Percentiles rank a stretch among this genome's conserved stretches.
These are phyloP conservation scores for Alnus glutinosa DNA, from an alignment of 306 rosid genomes.

Conservation along the genomic window DNA sequence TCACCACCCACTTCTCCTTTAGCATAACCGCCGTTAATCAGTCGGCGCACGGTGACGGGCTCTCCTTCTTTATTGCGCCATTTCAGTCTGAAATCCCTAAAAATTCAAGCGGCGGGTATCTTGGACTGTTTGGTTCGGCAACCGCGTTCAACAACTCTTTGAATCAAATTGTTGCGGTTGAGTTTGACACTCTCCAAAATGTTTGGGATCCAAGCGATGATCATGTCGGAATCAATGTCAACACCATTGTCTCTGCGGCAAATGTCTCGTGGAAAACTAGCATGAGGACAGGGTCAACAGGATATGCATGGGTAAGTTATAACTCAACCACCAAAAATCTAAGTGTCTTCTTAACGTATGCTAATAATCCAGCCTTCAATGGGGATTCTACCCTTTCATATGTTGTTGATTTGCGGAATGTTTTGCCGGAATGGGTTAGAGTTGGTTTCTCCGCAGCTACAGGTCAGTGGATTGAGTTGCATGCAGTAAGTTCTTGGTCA, in stretches of 20 bases:
- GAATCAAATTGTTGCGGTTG: slow-evolving; percentile 66
- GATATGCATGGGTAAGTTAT: slow-evolving; percentile 67
- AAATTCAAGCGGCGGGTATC: slow-evolving; percentile 56
- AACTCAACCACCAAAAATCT: slow-evolving; percentile 56
- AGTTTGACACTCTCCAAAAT: slow-evolving; percentile 53
- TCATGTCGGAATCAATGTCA: slow-evolving; percentile 70
- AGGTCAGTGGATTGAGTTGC: slow-evolving; percentile 51
- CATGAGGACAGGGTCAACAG: slow-evolving; percentile 50
- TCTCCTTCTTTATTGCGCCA: slow-evolving; percentile 67
- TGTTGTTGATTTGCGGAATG: slow-evolving; percentile 51
- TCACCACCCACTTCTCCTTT: slow-evolving; percentile 77
- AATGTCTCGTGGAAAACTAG: slow-evolving; percentile 42
- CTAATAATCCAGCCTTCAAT: slow-evolving; percentile 32
- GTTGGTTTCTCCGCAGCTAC: slow-evolving; percentile 82
- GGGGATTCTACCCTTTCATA: slow-evolving; percentile 43
- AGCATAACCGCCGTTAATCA: slow-evolving; percentile 28
- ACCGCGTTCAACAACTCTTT: slow-evolving; percentile 34
- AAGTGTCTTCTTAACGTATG: slow-evolving; percentile 60
- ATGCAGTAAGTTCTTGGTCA: slow-evolving; percentile 63
- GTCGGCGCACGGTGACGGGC: slow-evolving; percentile 46
- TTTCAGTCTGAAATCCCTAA: slow-evolving; percentile 48
- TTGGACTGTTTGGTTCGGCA: slow-evolving; percentile 44
- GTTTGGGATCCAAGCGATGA: slow-evolving; percentile 58
- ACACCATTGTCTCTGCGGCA: slow-evolving; percentile 52
- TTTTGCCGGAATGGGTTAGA: slow-evolving; percentile 62